A percentile compares a stretch with the other conserved stretches of the same genome.
These are phyloP conservation scores for Xylaria cubensis DNA, from an alignment of 495 filamentous ascomycete species.

Conservation along the genomic window DNA sequence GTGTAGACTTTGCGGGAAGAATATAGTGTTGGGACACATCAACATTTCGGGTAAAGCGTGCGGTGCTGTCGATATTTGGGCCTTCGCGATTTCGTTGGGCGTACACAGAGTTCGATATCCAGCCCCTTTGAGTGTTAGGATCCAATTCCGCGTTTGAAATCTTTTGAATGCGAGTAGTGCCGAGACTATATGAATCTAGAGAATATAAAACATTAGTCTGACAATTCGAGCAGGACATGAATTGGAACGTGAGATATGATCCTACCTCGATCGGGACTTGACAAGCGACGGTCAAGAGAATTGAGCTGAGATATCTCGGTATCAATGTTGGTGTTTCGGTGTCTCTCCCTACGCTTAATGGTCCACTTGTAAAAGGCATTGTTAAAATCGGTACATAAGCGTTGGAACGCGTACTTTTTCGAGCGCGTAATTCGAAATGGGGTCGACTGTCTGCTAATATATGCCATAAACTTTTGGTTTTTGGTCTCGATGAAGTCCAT, in stretches of 20 bases:
- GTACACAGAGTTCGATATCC: constrained; percentile 4
- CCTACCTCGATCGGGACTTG: background rate
- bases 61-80: background rate
- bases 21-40: background rate
- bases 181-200: background rate
- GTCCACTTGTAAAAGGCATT: constrained; percentile 8
- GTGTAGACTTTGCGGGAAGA: background rate
- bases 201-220: background rate
- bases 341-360: background rate
- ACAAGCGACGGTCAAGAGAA: background rate
- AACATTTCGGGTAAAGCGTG: background rate
- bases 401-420: constrained; percentile 26
- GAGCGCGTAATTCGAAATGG: constrained; percentile 26
- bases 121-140: background rate
- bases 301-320: background rate
- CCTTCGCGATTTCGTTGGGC: background rate
- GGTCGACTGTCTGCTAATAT: constrained; percentile 23
- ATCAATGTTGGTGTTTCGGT: background rate
- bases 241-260: too few species aligned
- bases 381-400: constrained; percentile 10
- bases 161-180: background rate
- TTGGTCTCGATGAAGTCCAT: constrained; percentile 18
- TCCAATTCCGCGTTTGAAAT: background rate
- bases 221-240: background rate
- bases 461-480: constrained; percentile 7